phyloP scores from a whole-genome alignment of 306 rosid species.

The Sicyos edulis region DNA sequence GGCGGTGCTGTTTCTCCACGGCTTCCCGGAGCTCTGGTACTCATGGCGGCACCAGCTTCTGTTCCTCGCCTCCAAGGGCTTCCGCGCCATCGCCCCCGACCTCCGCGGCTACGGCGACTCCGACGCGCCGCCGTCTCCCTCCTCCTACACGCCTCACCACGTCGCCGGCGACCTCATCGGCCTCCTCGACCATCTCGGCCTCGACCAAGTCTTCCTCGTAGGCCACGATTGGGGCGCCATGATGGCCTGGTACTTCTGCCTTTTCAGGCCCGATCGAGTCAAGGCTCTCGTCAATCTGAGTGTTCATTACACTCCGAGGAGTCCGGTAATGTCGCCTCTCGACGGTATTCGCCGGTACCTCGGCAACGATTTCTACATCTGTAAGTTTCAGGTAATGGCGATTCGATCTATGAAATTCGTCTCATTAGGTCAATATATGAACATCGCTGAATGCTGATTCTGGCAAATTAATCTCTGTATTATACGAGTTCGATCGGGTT shows the following conservation, averaged over 20 bases:
- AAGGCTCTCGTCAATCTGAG: slow-evolving; percentile 3
- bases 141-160: background rate
- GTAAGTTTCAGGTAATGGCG: slow-evolving; percentile 3
- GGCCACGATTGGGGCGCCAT: slow-evolving; percentile 18
- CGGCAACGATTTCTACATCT: background rate
- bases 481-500: background rate
- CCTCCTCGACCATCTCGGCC: background rate
- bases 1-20: background rate
- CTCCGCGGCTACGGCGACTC: slow-evolving; percentile 12
- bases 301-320: background rate
- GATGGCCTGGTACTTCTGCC: slow-evolving; percentile 14
- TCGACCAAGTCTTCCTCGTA: background rate
- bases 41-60: slow-evolving; percentile 19
- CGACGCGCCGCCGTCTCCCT: background rate
- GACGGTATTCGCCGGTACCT: background rate
- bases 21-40: slow-evolving; percentile 17
- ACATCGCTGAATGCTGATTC: background rate
- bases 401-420: background rate
- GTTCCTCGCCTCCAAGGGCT: slow-evolving; percentile 9
- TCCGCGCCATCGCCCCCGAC: slow-evolving; percentile 5
- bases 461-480: background rate
- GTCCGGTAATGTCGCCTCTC: background rate
- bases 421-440: background rate
- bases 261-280: slow-evolving; percentile 8
- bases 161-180: slow-evolving; percentile 3